These are phyloP conservation scores for Pseudotulostoma volvatum DNA, from an alignment of 495 filamentous ascomycete species.

Conservation along the genomic window DNA sequence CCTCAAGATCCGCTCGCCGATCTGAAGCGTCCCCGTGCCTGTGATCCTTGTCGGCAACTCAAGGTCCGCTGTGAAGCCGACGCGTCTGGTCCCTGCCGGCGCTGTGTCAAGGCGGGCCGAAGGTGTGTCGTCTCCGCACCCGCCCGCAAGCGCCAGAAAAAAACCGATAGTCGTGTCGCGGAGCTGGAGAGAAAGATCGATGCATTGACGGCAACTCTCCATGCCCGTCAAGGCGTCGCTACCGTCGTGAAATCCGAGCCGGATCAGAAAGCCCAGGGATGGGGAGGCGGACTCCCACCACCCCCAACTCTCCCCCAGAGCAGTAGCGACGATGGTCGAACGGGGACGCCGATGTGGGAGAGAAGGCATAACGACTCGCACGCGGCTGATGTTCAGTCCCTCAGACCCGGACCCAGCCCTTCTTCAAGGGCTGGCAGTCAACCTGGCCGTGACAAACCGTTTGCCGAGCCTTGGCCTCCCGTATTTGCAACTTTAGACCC, in stretches of 20 bases:
- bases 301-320: constrained; percentile 2
- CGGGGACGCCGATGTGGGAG: constrained; percentile 1
- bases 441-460: not conserved
- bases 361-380: too few species aligned
- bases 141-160: constrained; percentile 78
- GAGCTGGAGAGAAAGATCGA: constrained; percentile 94
- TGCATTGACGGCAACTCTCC: constrained; percentile 61
- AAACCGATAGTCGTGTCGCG: constrained; percentile 78
- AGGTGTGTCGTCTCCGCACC: constrained; percentile 70
- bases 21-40: constrained; percentile 70
- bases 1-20: too few species aligned
- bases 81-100: constrained; percentile 47
- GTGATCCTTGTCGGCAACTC: constrained; percentile 75
- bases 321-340: not conserved
- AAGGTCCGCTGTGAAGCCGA: constrained; percentile 83
- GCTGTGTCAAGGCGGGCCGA: constrained; percentile 71
- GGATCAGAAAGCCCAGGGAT: constrained; percentile 1
- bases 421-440: not conserved
- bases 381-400: not conserved
- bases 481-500: not conserved
- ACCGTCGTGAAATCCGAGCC: too few species aligned
- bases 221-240: constrained; percentile 18
- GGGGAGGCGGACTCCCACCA: not conserved
- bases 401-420: not conserved
- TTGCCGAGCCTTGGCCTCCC: not conserved